Evolutionary conservation across 257 asterid genomes (phyloP), one percentile per base, ranked within the genome.

Genomic region (Lycium barbarum): DNA sequence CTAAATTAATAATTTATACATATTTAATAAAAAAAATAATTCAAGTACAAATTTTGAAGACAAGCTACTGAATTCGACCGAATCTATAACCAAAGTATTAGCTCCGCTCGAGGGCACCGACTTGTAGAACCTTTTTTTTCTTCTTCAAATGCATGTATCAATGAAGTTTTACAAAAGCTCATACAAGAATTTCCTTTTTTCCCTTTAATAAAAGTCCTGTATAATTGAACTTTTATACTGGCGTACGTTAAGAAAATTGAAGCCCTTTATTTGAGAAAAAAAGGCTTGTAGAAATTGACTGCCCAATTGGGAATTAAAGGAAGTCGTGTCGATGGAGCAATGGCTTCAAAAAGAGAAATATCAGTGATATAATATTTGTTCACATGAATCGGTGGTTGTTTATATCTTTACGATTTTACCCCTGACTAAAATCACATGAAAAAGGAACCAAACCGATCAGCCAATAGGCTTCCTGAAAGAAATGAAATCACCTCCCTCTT

Each of bases 401-500:
- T 59, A 3, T 38, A 18, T 14, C 14, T 68, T 15, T 10, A 68
- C 51, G 6, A 68, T 2, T 49, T 74, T 49, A 20, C 59, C 81
- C 40, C 11, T 73, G 9, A n/a, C 58, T 45, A n/a, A 43, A 73
- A 74, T 49, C 20, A 74, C 61, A 71, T 17, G 81, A 20, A 12
- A 49, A 47, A 9, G 62, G 61, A 12, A 33, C 10, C 4, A 38
- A 49, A 74, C 59, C 43, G 20, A 22, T 20, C 13, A 47, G 36
- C 43, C 35, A 49, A 74, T 3, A 49, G 36, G 6, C 62, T 6
- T 4, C 7, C 6, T 0, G 45, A 66, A 51, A 74, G 43, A 74
- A 74, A 88, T 87, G 90, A 90, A 90, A 78, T 76, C 87, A 79
- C 82, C 84, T 57, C 57, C 86, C 66, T n/a, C 72, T 58, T 58